A percentile compares a stretch with the other conserved stretches of the same genome.
phyloP scores from a whole-genome alignment of 306 rosid genomes.

The Senna siamea region DNA sequence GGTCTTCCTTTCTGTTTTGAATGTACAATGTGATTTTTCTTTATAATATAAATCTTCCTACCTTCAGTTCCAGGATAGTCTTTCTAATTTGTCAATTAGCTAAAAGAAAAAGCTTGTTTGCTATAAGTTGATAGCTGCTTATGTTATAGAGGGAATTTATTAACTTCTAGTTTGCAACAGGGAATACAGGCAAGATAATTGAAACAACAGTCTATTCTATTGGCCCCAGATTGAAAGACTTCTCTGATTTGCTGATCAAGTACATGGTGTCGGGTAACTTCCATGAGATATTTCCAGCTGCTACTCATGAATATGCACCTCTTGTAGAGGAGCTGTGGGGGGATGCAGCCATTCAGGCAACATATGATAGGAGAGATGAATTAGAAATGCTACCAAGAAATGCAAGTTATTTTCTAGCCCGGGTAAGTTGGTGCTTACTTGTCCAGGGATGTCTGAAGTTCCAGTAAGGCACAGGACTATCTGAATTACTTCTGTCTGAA shows the following conservation, averaged over 20 bases:
- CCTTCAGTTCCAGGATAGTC: not conserved
- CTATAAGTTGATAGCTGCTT: conserved; percentile 5
- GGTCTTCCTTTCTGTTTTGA: not conserved
- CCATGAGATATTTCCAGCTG: conserved; percentile 64
- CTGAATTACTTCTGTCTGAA: not conserved
- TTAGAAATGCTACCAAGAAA: conserved; percentile 67
- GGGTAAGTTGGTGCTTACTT: conserved; percentile 53
- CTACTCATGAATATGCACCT: conserved; percentile 57
- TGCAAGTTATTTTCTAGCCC: conserved; percentile 69
- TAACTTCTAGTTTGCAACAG: conserved; percentile 43
- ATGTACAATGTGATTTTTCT: not conserved
- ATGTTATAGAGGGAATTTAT: conserved; percentile 2
- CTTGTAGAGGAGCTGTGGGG: conserved; percentile 71
- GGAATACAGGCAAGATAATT: conserved; percentile 36
- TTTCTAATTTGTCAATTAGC: not conserved
- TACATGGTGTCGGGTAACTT: conserved; percentile 54
- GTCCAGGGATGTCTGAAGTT: conserved; percentile 4
- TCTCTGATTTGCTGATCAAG: conserved; percentile 74
- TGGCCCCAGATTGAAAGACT: conserved; percentile 54
- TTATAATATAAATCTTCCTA: not conserved
- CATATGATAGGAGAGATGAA: conserved; percentile 70
- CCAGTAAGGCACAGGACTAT: not conserved
- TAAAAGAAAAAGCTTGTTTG: not conserved
- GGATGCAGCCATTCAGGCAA: conserved; percentile 75
- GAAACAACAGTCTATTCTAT: conserved; percentile 53